Evolutionary conservation across 352 stramenopile genomes (phyloP), one percentile per base, ranked within the genome.

Genomic region (Phytopythium boreale): DNA sequence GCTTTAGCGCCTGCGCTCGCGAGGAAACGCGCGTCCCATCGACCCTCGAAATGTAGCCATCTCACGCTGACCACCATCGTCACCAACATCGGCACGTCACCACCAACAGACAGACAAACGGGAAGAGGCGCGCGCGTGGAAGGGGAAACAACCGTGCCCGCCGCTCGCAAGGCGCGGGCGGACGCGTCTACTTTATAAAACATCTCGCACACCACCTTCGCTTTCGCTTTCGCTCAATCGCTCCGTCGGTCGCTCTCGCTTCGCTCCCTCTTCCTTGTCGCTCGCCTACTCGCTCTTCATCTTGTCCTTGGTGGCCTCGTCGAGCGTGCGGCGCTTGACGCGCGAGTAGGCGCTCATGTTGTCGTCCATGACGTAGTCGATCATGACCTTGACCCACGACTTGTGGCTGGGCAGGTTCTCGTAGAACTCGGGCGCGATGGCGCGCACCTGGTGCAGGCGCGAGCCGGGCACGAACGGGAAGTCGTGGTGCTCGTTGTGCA

Each of bases 401-500:
- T 95, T 84, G 82, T 98, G 97, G 63, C 92, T 83, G 43, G 93
- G 95, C 44, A 99, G 79, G 52, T 89, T 84, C 68, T 98, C 91
- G 75, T 99, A 99, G 72, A 96, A 99, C 76, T 99, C 96, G 1
- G 91, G 84, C 0, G 96, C 93, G 51, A 98, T 92, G 20, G 71
- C 80, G 14, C 88, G 81, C 44, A 99, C 82, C 62, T 96, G 67
- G 19, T 97, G 96, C 49, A 99, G 82, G 39, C 88, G 88, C 59
- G 87, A 92, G 56, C 94, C 90, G 14, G 92, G 77, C 12, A 98
- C 82, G 62, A 92, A 93, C 34, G 96, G 93, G 74, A 99, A 99
- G 76, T 99, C 97, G 72, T 99, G 97, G 79, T 99, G 97, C 76
- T 99, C 96, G 75, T 99, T 99, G 82, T 99, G 97, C 70, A 98